These are phyloP conservation scores for Xylariales sp. DNA, from an alignment of 2,329 filamentous ascomycete genomes.

Conservation along the genomic window DNA sequence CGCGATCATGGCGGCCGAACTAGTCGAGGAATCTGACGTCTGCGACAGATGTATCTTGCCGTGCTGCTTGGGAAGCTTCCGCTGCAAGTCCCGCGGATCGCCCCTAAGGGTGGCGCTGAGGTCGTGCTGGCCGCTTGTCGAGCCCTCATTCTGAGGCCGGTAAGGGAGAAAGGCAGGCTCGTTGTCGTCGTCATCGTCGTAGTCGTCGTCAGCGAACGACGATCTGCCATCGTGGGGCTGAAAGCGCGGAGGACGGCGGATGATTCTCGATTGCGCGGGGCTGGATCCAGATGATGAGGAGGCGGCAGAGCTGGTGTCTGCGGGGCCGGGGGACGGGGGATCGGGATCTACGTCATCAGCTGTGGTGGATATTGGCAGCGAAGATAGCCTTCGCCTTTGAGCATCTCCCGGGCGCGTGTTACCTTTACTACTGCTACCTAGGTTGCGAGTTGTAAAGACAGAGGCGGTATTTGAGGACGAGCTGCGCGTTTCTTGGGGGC, in stretches of 20 bases:
- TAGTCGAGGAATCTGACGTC: slow-evolving; percentile 60
- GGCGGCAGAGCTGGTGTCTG: slow-evolving; percentile 31
- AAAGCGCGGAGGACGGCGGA: slow-evolving; percentile 53
- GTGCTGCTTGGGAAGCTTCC: slow-evolving; percentile 21
- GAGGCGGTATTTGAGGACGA: slow-evolving; percentile 40
- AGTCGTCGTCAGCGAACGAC: slow-evolving; percentile 46
- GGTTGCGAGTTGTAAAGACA: slow-evolving; percentile 27
- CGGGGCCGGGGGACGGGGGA: slow-evolving; percentile 36
- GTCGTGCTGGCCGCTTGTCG: slow-evolving; percentile 31
- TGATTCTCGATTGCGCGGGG: slow-evolving; percentile 55
- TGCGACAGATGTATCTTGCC: slow-evolving; percentile 42
- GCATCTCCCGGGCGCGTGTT: slow-evolving; percentile 20
- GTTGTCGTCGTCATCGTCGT: slow-evolving; percentile 52
- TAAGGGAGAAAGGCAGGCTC: slow-evolving; percentile 53
- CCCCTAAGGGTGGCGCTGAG: slow-evolving; percentile 49
- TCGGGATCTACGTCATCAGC: slow-evolving; percentile 30
- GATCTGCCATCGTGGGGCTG: slow-evolving; percentile 30
- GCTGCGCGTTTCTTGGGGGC: slow-evolving; percentile 42
- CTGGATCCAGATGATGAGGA: slow-evolving; percentile 35
- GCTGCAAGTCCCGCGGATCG: slow-evolving; percentile 31
- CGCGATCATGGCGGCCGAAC: slow-evolving; percentile 40
- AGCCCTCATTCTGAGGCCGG: slow-evolving; percentile 23
- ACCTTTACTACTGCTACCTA: slow-evolving; percentile 26
- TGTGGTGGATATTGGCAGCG: slow-evolving; percentile 33
- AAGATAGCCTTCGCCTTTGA: slow-evolving; percentile 40